These are phyloP conservation scores for Phytopythium delawarense DNA, from an alignment of 352 stramenopile genomes.

Conservation along the genomic window DNA sequence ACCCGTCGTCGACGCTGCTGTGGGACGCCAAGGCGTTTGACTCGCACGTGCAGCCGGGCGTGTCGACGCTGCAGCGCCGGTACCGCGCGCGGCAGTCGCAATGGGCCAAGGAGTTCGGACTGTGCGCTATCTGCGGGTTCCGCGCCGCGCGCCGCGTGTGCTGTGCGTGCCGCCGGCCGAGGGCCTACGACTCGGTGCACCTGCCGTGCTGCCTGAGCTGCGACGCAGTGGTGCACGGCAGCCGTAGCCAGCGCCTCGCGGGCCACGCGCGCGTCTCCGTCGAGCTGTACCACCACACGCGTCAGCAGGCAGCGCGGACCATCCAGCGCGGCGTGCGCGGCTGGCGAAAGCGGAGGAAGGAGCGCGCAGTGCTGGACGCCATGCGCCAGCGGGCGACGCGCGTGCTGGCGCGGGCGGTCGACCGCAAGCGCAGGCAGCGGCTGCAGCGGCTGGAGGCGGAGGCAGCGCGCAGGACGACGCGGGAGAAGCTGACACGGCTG, in stretches of 20 bases:
- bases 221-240: not conserved
- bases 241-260: not conserved
- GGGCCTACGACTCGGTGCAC: not conserved
- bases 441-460: not conserved
- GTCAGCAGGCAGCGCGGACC: not conserved
- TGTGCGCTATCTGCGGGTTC: slow-evolving; percentile 34
- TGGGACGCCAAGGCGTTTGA: not conserved
- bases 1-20: too few species aligned
- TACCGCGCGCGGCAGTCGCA: slow-evolving; percentile 36
- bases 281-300: not conserved
- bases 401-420: not conserved
- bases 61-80: slow-evolving; percentile 26
- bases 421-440: not conserved
- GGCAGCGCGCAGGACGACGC: not conserved
- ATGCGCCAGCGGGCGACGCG: not conserved
- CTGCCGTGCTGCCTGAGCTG: slow-evolving; percentile 36
- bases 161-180: not conserved
- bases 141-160: not conserved
- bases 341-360: not conserved
- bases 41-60: slow-evolving; percentile 11
- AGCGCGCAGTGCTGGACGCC: not conserved
- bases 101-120: slow-evolving; percentile 14
- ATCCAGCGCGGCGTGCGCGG: not conserved
- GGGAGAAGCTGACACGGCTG: not conserved
- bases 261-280: not conserved